A percentile compares a stretch with the other conserved stretches of the same genome.
Evolutionary conservation across 495 filamentous ascomycete genomes (phyloP).

Genomic region (Trichoderma reesei): DNA sequence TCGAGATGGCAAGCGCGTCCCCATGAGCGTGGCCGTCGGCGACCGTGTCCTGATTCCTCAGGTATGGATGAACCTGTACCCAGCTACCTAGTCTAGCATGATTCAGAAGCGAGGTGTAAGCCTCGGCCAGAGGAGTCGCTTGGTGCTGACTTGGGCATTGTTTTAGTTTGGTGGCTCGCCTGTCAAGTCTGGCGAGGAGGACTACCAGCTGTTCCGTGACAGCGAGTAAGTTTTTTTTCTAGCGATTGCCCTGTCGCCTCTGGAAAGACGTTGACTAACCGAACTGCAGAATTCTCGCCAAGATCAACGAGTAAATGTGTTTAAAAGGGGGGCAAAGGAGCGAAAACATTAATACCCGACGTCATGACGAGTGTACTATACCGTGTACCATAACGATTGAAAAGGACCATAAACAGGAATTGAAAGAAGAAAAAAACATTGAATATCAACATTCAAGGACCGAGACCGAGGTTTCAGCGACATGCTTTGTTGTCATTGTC

Average conservation of each 20-base stretch:
- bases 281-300: constrained; percentile 59
- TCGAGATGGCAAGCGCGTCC: constrained; percentile 76
- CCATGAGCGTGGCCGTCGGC: constrained; percentile 68
- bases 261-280: background rate
- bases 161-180: constrained; percentile 85
- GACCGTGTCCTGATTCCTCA: constrained; percentile 96
- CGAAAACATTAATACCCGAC: constrained; percentile 14
- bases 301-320: constrained; percentile 85
- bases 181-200: constrained; percentile 94
- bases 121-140: constrained; percentile 6
- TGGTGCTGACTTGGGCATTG: constrained; percentile 21
- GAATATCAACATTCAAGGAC: background rate
- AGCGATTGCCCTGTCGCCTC: background rate
- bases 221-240: constrained; percentile 63
- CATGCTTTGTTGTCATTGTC: no score
- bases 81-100: no score
- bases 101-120: no score
- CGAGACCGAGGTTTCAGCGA: no score
- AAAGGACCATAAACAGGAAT: background rate
- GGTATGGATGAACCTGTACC: constrained; percentile 45
- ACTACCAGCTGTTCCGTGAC: constrained; percentile 92
- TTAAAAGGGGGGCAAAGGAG: no score
- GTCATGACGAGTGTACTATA: constrained; percentile 20
- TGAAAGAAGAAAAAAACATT: background rate
- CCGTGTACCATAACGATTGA: constrained; percentile 18